Percentiles rank a stretch among this genome's conserved stretches.
phyloP scores from a whole-genome alignment of 495 filamentous ascomycete genomes.

The Penicillium bovifimosum region DNA sequence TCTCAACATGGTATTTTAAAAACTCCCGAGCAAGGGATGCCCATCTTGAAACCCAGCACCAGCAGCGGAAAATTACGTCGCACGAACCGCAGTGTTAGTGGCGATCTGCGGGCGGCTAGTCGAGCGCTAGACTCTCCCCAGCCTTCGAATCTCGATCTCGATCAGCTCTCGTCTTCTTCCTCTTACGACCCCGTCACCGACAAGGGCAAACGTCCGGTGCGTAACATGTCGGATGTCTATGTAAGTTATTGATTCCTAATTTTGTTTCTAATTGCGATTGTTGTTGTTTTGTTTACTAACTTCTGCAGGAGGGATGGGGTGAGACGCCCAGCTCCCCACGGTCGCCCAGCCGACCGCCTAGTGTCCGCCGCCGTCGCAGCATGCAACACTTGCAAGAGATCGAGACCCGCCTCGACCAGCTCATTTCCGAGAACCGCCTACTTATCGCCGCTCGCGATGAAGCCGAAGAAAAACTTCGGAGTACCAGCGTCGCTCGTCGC shows the following conservation, averaged over 20 bases:
- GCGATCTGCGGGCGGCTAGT: slow-evolving; percentile 73
- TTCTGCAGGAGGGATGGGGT: slow-evolving; percentile 80
- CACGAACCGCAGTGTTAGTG: slow-evolving; percentile 66
- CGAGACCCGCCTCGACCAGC: slow-evolving; percentile 66
- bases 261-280: slow-evolving; percentile 7
- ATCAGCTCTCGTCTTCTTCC: slow-evolving; percentile 52
- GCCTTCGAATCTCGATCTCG: slow-evolving; percentile 34
- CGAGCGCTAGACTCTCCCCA: slow-evolving; percentile 27
- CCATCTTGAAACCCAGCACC: slow-evolving; percentile 31
- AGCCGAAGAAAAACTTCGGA: slow-evolving; percentile 56
- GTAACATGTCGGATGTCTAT: slow-evolving; percentile 88
- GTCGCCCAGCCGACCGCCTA: slow-evolving; percentile 92
- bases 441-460: slow-evolving; percentile 66
- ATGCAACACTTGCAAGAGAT: slow-evolving; percentile 88
- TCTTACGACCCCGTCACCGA: slow-evolving; percentile 72
- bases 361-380: slow-evolving; percentile 90
- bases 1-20: slow-evolving; percentile 17
- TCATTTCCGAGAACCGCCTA: slow-evolving; percentile 72
- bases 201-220: slow-evolving; percentile 77
- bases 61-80: slow-evolving; percentile 54
- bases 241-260: slow-evolving; percentile 54
- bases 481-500: slow-evolving; percentile 51
- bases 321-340: slow-evolving; percentile 85
- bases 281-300: slow-evolving; percentile 24
- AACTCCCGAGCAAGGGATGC: slow-evolving; percentile 33